Conservation (phyloP, 371 early-diverging fungal genomes). For the Mycotypha africana region DNA sequence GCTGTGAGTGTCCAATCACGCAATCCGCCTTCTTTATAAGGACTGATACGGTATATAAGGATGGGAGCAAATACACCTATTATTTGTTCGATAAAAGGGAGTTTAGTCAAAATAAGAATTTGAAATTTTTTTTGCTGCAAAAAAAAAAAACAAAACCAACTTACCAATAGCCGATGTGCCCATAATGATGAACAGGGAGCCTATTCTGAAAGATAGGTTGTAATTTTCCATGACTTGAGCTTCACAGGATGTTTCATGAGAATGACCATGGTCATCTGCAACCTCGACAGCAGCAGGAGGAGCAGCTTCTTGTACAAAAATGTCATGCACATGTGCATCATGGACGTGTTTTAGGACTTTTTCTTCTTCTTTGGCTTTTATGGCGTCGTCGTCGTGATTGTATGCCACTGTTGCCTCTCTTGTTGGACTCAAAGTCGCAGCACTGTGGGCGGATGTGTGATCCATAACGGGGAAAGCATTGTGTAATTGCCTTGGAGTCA, state of each 20-base stretch:
- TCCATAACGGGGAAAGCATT: too few species aligned
- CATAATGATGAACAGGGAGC: constrained; percentile 21
- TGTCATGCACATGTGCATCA: constrained; percentile 1
- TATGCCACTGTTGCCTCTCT: too few species aligned
- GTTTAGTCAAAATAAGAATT: too few species aligned
- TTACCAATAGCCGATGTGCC: constrained; percentile 23
- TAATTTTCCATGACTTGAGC: constrained; percentile 7
- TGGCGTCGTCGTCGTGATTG: too few species aligned
- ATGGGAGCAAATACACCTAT: constrained; percentile 22
- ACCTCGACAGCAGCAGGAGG: too few species aligned
- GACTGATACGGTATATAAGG: constrained; percentile 16
- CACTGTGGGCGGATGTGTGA: too few species aligned
- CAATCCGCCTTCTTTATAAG: constrained; percentile 10
- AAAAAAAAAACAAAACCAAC: not conserved
- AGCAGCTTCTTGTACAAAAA: constrained; percentile 1
- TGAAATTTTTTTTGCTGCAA: too few species aligned
- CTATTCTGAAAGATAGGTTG: constrained; percentile 17
- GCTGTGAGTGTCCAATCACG: constrained; percentile 16
- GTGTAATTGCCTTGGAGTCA: too few species aligned
- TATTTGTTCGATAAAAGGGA: too few species aligned
- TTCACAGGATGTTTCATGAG: constrained; percentile 1
- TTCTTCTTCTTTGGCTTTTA: too few species aligned
- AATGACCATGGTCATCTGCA: constrained; percentile 1
- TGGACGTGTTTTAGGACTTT: too few species aligned
- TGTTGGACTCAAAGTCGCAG: too few species aligned